Evolutionary conservation across 371 early-diverging fungal genomes (phyloP).

Genomic region (Rhizopus microsporus): DNA sequence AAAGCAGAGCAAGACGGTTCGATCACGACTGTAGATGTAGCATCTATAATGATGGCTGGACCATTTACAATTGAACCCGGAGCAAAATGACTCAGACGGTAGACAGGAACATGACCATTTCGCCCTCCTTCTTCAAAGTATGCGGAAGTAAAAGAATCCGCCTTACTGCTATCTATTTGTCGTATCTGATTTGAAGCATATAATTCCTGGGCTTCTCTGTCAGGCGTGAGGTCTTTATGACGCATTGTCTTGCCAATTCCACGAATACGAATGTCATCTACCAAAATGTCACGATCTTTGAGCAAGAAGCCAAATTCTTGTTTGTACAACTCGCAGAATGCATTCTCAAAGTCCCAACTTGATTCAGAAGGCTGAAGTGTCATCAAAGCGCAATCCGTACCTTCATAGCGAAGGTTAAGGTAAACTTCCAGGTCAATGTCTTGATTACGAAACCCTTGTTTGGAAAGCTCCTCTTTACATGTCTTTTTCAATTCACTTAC

Average conservation of each 20-base stretch:
- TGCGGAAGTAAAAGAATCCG: slow-evolving; percentile 49
- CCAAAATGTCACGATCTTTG: slow-evolving; percentile 76
- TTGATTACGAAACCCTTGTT: slow-evolving; percentile 68
- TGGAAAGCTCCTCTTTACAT: slow-evolving; percentile 46
- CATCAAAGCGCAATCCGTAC: slow-evolving; percentile 95
- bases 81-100: slow-evolving; percentile 59
- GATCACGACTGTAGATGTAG: slow-evolving; percentile 85
- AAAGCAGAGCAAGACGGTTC: slow-evolving; percentile 79
- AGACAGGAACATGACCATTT: slow-evolving; percentile 73
- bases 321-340: slow-evolving; percentile 72
- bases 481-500: slow-evolving; percentile 46
- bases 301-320: slow-evolving; percentile 93
- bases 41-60: slow-evolving; percentile 89
- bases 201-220: slow-evolving; percentile 44
- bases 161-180: slow-evolving; percentile 19
- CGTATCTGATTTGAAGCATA: slow-evolving; percentile 14
- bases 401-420: slow-evolving; percentile 90
- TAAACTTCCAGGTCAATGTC: slow-evolving; percentile 68
- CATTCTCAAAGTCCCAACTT: slow-evolving; percentile 62
- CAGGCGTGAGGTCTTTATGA: slow-evolving; percentile 37
- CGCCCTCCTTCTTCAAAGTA: slow-evolving; percentile 82
- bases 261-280: slow-evolving; percentile 93
- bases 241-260: slow-evolving; percentile 70
- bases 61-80: slow-evolving; percentile 75
- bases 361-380: slow-evolving; percentile 63